These are phyloP conservation scores for Blepharisma stoltei DNA, from an alignment of 73 alveolate genomes.

Conservation along the genomic window DNA sequence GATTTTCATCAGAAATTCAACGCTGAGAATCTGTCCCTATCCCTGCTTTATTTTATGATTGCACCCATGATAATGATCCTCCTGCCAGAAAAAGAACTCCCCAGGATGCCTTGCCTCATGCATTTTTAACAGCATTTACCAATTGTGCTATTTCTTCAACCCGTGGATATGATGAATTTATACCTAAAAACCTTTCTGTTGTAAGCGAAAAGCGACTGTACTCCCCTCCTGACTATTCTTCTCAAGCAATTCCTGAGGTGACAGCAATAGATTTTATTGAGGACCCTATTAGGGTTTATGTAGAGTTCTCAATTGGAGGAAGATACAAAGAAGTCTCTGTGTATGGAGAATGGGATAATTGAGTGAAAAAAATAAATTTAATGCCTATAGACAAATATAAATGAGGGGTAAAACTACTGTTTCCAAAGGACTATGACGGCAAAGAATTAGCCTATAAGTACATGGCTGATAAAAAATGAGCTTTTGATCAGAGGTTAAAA, in stretches of 20 bases:
- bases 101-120: conserved; percentile 7
- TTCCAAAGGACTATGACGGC: neutral
- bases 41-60: conserved; percentile 27
- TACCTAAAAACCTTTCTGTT: conserved; percentile 12
- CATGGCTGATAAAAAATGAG: neutral
- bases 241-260: neutral
- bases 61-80: conserved; percentile 20
- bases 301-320: neutral
- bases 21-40: neutral
- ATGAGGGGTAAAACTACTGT: neutral
- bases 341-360: neutral
- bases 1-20: neutral
- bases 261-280: neutral
- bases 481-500: neutral
- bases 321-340: neutral
- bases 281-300: neutral
- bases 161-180: conserved; percentile 34
- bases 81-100: conserved; percentile 36
- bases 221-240: neutral
- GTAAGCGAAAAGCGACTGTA: conserved; percentile 43
- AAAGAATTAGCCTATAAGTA: neutral
- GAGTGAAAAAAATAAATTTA: neutral
- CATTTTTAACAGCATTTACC: neutral
- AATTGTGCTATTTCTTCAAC: conserved; percentile 25
- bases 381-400: neutral